Percentiles rank a stretch among this genome's conserved stretches.
phyloP scores from a whole-genome alignment of 176 grass and related monocot species.

The Oryza brachyantha region DNA sequence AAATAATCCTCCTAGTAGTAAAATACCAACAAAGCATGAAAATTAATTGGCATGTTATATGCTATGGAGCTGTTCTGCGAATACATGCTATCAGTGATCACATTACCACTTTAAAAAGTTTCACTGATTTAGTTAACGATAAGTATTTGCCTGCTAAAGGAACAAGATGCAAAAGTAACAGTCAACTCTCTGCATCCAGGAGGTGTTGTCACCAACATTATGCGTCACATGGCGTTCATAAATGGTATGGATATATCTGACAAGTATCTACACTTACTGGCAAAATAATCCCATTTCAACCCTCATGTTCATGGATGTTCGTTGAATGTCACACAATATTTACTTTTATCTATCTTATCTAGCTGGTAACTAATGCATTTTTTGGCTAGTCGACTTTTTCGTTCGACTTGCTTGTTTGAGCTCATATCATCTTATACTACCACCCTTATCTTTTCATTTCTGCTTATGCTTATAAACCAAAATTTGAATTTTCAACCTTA shows the following conservation, averaged over 20 bases:
- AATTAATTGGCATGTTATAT: not conserved
- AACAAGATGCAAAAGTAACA: constrained; percentile 52
- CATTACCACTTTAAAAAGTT: not conserved
- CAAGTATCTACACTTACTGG: not conserved
- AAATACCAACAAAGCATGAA: not conserved
- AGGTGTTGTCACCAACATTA: constrained; percentile 64
- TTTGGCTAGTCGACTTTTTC: not conserved
- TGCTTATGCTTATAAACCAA: too few species aligned
- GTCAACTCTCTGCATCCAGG: constrained; percentile 73
- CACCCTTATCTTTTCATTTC: too few species aligned
- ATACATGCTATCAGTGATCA: not conserved
- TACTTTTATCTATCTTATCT: not conserved
- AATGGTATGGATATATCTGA: constrained; percentile 38
- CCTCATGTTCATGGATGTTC: not conserved
- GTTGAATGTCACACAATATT: not conserved
- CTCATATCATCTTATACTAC: not conserved
- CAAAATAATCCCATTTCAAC: not conserved
- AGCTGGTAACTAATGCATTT: not conserved
- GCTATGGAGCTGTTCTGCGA: not conserved
- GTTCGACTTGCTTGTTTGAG: not conserved
- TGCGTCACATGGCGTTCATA: constrained; percentile 51
- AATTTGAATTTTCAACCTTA: too few species aligned
- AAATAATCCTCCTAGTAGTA: not conserved
- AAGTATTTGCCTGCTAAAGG: constrained; percentile 18
- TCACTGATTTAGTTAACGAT: not conserved